Evolutionary conservation across 2,329 filamentous ascomycete species (phyloP), one percentile per base, ranked within the genome.

Genomic region (Penicillium crustosum): DNA sequence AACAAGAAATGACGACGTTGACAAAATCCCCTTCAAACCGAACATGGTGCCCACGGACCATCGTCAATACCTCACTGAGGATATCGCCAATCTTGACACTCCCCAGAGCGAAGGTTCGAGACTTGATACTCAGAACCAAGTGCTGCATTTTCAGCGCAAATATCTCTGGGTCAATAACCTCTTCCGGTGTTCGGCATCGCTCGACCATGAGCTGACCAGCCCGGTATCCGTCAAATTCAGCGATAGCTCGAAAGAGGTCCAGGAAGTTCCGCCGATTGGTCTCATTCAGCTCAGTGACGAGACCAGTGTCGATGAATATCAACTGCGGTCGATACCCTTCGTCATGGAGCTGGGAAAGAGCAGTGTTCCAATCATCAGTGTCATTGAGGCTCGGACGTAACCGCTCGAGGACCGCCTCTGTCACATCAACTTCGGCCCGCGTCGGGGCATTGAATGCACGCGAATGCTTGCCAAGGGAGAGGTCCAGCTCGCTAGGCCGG

Each of bases 91-190:
- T 97, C 78, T 93, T 95, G 77, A 99, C 89, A 70, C 91, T 96
- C 5, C 93, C 93, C 0, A 99, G 82, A 0, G 94, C 93, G 55
- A 99, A 88, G 0, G 94, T 99, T 42, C 88, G 84, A 64, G 88
- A 90, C 80, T 97, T 97, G 65, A 99, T 92, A 29, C 88, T 86
- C 0, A 97, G 79, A 2, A 99, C 91, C 5, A 99, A 83, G 77
- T 97, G 93, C 75, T 99, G 93, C 93, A 99, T 97, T 73, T 92
- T 91, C 58, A 97, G 80, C 0, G 93, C 92, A 70, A 97, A 99
- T 0, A 97, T 84, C 64, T 99, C 93, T 58, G 89, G 79, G 64
- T 97, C 90, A 23, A 96, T 82, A 1, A 99, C 94, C 2, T 90
- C 90, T 44, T 94, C 89, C 0, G 94, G 94, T 71, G 96, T 93